These are phyloP conservation scores for Durotheca rogersii DNA, from an alignment of 495 filamentous ascomycete species.

Conservation along the genomic window DNA sequence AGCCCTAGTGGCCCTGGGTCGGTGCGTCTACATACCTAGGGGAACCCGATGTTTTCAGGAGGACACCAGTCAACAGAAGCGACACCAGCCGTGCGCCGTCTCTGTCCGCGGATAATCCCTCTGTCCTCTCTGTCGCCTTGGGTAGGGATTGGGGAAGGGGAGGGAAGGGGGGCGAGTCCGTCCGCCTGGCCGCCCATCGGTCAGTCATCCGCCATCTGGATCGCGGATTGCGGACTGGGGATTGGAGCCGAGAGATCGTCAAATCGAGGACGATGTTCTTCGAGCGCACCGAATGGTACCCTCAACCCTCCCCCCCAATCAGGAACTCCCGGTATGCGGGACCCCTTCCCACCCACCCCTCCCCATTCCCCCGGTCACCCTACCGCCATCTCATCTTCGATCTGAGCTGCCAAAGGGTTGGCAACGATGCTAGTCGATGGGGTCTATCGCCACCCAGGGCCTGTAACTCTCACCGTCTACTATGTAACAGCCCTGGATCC, in stretches of 20 bases:
- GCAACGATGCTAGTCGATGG: conserved; percentile 32
- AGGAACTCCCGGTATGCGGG: conserved; percentile 26
- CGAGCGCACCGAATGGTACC: conserved; percentile 31
- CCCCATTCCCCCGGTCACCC: conserved; percentile 15
- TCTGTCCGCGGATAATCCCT: no score
- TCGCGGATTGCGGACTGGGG: conserved; percentile 8
- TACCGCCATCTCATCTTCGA: conserved; percentile 36
- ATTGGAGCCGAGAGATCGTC: conserved; percentile 32
- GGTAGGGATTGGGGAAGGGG: no score
- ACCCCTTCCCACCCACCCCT: conserved; percentile 6
- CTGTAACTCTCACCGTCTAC: conserved; percentile 25
- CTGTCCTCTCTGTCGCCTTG: no score
- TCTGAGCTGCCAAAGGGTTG: conserved; percentile 35
- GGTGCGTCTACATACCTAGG: no score
- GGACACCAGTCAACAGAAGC: no score
- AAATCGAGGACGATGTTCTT: conserved; percentile 22
- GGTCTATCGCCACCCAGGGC: conserved; percentile 29
- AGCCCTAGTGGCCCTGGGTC: no score
- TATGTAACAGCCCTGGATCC: conserved; percentile 31
- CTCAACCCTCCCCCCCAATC: conserved; percentile 29
- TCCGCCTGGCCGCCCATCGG: no score
- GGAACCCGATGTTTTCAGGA: no score
- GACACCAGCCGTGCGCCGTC: no score
- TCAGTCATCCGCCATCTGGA: not conserved
- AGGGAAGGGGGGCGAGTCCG: no score